A percentile compares a stretch with the other conserved stretches of the same genome.
Evolutionary conservation across 371 early-diverging fungal species (phyloP).

Genomic region (Blakeslea trispora): DNA sequence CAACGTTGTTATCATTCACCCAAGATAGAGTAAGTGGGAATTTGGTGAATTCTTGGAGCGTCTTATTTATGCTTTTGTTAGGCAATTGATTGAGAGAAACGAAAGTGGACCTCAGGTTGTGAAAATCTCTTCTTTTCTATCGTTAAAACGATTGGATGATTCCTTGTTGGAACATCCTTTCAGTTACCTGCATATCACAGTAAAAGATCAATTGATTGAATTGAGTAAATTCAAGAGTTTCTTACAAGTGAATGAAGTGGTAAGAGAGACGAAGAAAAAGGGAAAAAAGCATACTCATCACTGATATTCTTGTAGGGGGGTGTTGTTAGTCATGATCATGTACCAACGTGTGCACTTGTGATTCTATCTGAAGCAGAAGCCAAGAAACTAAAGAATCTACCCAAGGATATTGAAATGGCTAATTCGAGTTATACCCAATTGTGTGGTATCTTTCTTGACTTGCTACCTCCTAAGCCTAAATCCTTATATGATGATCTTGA

Average conservation of each 20-base stretch:
- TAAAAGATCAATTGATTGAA: not conserved
- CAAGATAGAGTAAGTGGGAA: conserved; percentile 4
- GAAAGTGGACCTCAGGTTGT: conserved; percentile 1
- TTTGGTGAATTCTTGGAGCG: not conserved
- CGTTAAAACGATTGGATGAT: conserved; percentile 3
- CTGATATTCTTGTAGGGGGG: conserved; percentile 7
- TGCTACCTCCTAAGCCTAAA: conserved; percentile 4
- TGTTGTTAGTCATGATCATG: conserved; percentile 7
- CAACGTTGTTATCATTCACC: conserved; percentile 8
- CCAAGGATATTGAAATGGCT: not conserved
- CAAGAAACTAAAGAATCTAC: conserved; percentile 10
- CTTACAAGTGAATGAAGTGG: conserved; percentile 21
- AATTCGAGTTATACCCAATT: not conserved
- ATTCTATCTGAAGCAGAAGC: conserved; percentile 14
- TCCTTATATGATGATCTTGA: not conserved
- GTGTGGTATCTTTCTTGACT: conserved; percentile 7
- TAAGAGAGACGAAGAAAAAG: not conserved
- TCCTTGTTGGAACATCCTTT: conserved; percentile 1
- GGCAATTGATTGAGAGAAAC: not conserved
- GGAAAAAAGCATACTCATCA: not conserved
- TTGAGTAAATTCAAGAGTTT: conserved; percentile 20
- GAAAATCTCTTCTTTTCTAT: conserved; percentile 5
- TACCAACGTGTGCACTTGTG: conserved; percentile 9
- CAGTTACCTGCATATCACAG: conserved; percentile 6
- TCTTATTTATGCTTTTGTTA: no score